Conservation (phyloP, 2,329 filamentous ascomycete genomes). For the Akanthomyces muscarius region DNA sequence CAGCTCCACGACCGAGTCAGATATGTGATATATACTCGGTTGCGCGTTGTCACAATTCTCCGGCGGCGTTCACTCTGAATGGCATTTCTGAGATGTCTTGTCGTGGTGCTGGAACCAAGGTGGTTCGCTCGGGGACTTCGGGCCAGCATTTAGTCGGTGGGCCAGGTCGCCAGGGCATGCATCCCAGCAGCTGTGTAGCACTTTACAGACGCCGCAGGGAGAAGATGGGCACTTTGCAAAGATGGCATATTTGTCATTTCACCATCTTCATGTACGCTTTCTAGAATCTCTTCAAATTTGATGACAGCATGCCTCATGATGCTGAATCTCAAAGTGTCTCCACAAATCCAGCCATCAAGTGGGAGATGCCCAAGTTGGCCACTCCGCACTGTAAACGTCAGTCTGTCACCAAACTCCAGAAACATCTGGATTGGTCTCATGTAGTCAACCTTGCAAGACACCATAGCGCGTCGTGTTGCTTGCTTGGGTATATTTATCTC, state of each 20-base stretch:
- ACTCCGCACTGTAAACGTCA: conserved; percentile 1
- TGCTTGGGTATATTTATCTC: neutral
- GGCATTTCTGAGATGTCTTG: neutral
- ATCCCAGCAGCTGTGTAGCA: neutral
- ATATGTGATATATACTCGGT: neutral
- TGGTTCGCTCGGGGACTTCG: neutral
- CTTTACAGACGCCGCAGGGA: neutral
- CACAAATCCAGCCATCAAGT: neutral
- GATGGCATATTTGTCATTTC: neutral
- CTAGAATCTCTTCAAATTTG: neutral
- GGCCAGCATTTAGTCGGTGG: neutral
- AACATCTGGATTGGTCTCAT: neutral
- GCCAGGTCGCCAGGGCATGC: neutral
- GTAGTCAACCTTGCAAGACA: neutral
- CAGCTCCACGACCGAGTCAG: no score
- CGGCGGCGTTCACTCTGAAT: neutral
- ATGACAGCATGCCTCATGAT: neutral
- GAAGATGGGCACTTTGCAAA: neutral
- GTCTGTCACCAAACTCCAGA: neutral
- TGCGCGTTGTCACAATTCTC: neutral
- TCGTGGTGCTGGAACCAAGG: neutral
- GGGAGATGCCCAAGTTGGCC: conserved; percentile 7
- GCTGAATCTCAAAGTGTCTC: neutral
- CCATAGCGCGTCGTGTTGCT: neutral
- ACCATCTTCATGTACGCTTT: neutral